Base-by-base conservation (phyloP, 768 basidiomycete genomes). In the Pisolithus microcarpus region DNA sequence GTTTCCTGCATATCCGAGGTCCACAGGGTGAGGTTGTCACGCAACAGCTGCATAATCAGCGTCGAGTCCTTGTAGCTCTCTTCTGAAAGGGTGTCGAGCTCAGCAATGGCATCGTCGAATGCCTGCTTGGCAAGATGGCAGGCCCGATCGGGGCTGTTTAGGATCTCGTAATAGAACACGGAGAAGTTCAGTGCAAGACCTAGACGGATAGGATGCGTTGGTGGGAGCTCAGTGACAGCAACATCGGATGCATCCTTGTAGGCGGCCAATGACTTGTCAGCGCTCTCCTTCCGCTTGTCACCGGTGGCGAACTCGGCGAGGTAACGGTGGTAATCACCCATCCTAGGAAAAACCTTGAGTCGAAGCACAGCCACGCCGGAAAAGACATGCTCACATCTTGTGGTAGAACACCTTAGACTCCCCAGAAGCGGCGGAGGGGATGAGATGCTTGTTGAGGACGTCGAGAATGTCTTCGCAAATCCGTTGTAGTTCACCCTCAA, bases 21-120 rank as follows among this genome's bases (percentile, higher is more conserved):
- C 94, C 94, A 98, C 63, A 97, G 81, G 45, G 93, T 96, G 40
- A 98, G 75, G 82, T 97, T 97, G 71, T 97, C 94, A 65, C 93
- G 84, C 67, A 97, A 82, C 56, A 97, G 76, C 72, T 97, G 95
- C 87, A 91, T 88, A 72, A 95, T 95, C 60, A 97, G 76, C 38
- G 95, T 98, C 52, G 92, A 96, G 72, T 97, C 94, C 78, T 97
- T 96, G 87, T 98, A 97, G 72, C 86, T 88, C 79, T 97, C 94
- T 75, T 97, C 95, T 62, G 90, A 93, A 50, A 98, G 83, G 21
- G 94, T 97, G 78, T 98, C 94, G 64, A 97, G 91, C 75, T 98
- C 94, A 59, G 94, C 93, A 68, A 98, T 97, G 43, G 95, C 95
- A 70, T 97, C 94, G 57, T 97, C 94, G 71, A 98, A 98, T 7